These are phyloP conservation scores for Zostera marina DNA, from an alignment of 116 monocot species.

Conservation along the genomic window DNA sequence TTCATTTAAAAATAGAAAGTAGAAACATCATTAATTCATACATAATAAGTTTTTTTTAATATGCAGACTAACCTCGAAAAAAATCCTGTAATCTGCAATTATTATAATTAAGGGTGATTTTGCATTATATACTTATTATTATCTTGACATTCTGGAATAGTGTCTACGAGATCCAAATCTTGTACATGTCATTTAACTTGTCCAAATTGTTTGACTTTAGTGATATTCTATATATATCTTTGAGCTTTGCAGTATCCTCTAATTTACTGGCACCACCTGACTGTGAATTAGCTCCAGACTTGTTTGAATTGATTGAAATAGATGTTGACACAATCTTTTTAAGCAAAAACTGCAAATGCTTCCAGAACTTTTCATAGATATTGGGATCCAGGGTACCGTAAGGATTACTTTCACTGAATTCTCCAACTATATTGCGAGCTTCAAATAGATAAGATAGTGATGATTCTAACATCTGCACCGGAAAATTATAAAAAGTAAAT, in stretches of 20 bases:
- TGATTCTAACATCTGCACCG: constrained; percentile 52
- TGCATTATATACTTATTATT: no score
- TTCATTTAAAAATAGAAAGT: no score
- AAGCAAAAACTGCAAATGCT: constrained; percentile 43
- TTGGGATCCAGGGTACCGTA: constrained; percentile 13
- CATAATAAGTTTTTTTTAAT: no score
- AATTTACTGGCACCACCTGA: constrained; percentile 4
- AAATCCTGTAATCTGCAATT: no score
- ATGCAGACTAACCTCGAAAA: no score
- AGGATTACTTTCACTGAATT: constrained; percentile 8
- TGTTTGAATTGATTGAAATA: constrained; percentile 14
- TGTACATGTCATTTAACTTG: constrained; percentile 50
- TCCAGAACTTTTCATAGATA: constrained; percentile 43
- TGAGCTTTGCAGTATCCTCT: constrained; percentile 43
- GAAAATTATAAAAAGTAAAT: no score
- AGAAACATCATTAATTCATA: no score
- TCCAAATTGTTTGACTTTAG: constrained; percentile 33
- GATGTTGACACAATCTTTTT: constrained; percentile 50
- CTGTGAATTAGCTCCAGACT: constrained; percentile 10
- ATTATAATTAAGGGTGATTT: no score
- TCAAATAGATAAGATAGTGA: constrained; percentile 59
- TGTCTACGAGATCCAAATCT: constrained; percentile 43
- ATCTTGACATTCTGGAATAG: no score
- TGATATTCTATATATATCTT: constrained; percentile 72
- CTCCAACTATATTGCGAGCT: constrained; percentile 36